Conservation (phyloP, 495 filamentous ascomycete genomes). For the Aspergillus nidulans region DNA sequence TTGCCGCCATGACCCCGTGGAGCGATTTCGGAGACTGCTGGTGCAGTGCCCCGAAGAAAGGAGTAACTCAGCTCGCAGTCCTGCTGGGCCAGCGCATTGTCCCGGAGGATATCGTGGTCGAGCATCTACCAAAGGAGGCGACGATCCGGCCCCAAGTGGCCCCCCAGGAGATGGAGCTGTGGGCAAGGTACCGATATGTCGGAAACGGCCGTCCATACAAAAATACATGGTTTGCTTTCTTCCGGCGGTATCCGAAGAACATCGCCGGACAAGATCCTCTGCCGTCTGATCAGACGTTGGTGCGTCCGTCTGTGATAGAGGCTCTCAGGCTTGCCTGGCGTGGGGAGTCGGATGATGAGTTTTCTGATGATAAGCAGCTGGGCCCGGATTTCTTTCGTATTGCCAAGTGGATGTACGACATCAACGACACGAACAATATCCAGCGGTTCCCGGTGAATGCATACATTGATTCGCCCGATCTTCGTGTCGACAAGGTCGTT, state of each 20-base stretch:
- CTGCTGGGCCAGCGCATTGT: conserved; percentile 32
- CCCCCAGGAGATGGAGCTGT: conserved; percentile 45
- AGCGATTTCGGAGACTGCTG: conserved; percentile 46
- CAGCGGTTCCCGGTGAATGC: conserved; percentile 36
- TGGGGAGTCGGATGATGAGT: conserved; percentile 24
- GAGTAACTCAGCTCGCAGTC: conserved; percentile 38
- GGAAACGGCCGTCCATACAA: not conserved
- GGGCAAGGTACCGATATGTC: conserved; percentile 32
- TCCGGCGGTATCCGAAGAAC: conserved; percentile 3
- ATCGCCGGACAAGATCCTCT: conserved; percentile 6
- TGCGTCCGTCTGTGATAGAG: conserved; percentile 32
- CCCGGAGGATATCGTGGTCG: conserved; percentile 45
- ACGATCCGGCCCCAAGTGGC: conserved; percentile 31
- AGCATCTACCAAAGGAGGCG: conserved; percentile 38
- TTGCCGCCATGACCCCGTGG: conserved; percentile 36
- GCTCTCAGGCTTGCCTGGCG: conserved; percentile 26
- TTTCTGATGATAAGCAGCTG: conserved; percentile 32
- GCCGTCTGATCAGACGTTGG: conserved; percentile 13
- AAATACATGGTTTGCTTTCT: not conserved
- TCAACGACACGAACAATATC: conserved; percentile 24
- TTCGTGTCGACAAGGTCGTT: conserved; percentile 39
- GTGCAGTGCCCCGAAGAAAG: conserved; percentile 37
- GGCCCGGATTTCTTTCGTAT: conserved; percentile 41
- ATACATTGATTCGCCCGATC: conserved; percentile 30
- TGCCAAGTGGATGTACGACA: conserved; percentile 41